Conservation (phyloP, 768 basidiomycete genomes). For the Xerocomellus dryophilus region DNA sequence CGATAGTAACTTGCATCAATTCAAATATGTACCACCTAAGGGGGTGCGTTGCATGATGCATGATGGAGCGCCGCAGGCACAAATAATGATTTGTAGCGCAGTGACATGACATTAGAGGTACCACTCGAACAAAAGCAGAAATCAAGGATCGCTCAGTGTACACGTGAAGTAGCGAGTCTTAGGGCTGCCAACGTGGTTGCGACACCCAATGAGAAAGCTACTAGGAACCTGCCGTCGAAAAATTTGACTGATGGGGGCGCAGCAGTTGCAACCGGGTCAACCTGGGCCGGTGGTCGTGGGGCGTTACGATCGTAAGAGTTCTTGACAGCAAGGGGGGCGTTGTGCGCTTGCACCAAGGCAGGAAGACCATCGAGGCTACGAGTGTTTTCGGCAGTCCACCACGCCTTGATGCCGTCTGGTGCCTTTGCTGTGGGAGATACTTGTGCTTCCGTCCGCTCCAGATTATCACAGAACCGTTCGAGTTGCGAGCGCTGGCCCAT, state of each 20-base stretch:
- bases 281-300: neutral
- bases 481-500: slow-evolving; percentile 53
- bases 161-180: slow-evolving; percentile 8
- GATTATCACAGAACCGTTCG: slow-evolving; percentile 41
- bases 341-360: slow-evolving; percentile 37
- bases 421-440: slow-evolving; percentile 22
- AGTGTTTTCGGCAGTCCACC: slow-evolving; percentile 52
- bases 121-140: neutral
- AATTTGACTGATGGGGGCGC: neutral
- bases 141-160: neutral
- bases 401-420: slow-evolving; percentile 47
- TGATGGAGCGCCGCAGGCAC: too few species aligned
- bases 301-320: slow-evolving; percentile 22
- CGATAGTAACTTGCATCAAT: too few species aligned
- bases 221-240: slow-evolving; percentile 12
- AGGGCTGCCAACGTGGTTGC: slow-evolving; percentile 14
- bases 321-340: slow-evolving; percentile 11
- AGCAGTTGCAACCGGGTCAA: neutral
- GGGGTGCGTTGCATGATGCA: too few species aligned
- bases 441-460: slow-evolving; percentile 42
- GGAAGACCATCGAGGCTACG: slow-evolving; percentile 58
- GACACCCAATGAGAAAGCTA: slow-evolving; percentile 33
- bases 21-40: too few species aligned
- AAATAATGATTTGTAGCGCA: too few species aligned
- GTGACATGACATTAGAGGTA: too few species aligned